Base-by-base conservation (phyloP, 768 basidiomycete species). In the Tricholoma matsutake region DNA sequence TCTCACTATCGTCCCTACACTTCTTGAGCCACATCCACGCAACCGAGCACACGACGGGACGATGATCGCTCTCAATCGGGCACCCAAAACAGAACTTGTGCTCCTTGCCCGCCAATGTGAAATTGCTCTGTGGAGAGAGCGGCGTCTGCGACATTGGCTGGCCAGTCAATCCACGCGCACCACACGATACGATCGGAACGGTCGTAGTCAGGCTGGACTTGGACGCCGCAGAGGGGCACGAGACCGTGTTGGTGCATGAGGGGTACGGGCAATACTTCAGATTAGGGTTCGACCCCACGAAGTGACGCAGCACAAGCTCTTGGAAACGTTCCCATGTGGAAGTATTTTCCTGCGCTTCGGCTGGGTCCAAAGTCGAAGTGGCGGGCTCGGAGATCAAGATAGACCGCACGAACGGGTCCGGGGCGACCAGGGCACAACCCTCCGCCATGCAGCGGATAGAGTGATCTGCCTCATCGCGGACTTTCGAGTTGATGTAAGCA, bases 21-120 rank as follows among this genome's bases (percentile, higher is more conserved):
- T 99, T 98, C 84, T 90, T 92, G 68, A 96, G 75, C 97, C 97
- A 99, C 81, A 94, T 83, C 79, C 82, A 88, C 63, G 95, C 92
- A 22, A 96, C 89, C 5, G 75, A 79, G 73, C 97, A 99, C 53
- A 97, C 82, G 47, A 97, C 87, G 0, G 97, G 97, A 31, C 94
- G 84, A 71, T 99, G 97, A 71, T 96, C 94, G 64, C 81, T 84
- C 68, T 94, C 90, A 65, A 94, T 84, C 47, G 86, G 76, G 71
- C 97, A 99, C 6, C 97, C 96, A 69, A 99, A 99, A 75, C 97
- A 99, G 73, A 98, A 96, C 59, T 83, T 83, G 73, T 96, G 91
- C 56, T 83, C 82, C 69, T 79, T 82, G 64, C 75, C 72, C 61
- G 72, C 60, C 64, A 72, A 22, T 25, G 69, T 67, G 68, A 73